These are phyloP conservation scores for Eucalyptus pauciflora DNA, from an alignment of 345 rosid species.

Conservation along the genomic window DNA sequence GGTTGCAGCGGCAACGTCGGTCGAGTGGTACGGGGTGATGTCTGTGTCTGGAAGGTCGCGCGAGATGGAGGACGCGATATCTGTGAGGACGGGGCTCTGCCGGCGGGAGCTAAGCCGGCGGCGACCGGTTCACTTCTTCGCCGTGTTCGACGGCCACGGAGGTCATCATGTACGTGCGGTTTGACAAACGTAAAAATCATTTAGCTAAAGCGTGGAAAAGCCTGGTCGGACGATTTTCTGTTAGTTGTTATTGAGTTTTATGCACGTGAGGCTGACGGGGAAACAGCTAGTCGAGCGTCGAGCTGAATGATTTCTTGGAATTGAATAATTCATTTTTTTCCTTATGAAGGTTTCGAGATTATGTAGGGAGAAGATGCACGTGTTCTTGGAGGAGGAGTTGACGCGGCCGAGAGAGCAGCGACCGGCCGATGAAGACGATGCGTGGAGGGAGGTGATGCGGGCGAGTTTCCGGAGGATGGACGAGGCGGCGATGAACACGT, in stretches of 20 bases:
- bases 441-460: conserved; percentile 26
- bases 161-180: conserved; percentile 36
- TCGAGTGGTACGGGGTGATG: conserved; percentile 25
- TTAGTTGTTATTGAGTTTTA: background rate
- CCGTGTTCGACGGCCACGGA: conserved; percentile 81
- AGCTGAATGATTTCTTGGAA: background rate
- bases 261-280: background rate
- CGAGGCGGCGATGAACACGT: conserved; percentile 20
- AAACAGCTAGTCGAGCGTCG: background rate
- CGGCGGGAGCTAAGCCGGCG: conserved; percentile 23
- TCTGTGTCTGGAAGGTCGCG: conserved; percentile 49
- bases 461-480: conserved; percentile 37
- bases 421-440: background rate
- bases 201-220: background rate
- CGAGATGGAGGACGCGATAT: conserved; percentile 55
- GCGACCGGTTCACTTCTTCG: conserved; percentile 66
- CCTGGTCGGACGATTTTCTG: background rate
- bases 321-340: background rate
- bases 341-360: conserved; percentile 30
- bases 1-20: background rate
- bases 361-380: conserved; percentile 40
- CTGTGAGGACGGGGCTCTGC: conserved; percentile 26
- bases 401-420: conserved; percentile 6
- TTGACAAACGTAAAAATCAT: background rate
- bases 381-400: conserved; percentile 29